Evolutionary conservation across 192 early-diverging fungal species (phyloP), one percentile per base, ranked within the genome.

Genomic region (Dissophora ornata): DNA sequence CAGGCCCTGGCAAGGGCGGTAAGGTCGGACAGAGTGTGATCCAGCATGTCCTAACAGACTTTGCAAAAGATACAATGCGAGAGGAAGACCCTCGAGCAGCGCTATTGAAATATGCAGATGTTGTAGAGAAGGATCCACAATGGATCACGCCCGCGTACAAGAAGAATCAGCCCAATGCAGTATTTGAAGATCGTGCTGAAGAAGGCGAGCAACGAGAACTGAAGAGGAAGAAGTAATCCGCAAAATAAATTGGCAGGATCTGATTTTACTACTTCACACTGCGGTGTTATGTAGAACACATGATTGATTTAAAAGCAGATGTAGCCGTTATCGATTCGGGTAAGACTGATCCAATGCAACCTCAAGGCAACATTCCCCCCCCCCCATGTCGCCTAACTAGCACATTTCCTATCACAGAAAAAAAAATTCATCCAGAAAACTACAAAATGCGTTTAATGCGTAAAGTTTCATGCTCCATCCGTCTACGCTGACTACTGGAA

Each of bases 61-160:
- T 94, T 8, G 84, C 86, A 8, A 93, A 89, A 61, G 91, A 94
- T 59, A 90, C 87, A 13, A 80, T 79, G 46, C 85, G 90, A 48
- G 92, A 95, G 58, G 94, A 96, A 61, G 97, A 99, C 82, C 97
- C 97, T 12, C 82, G 97, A 48, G 96, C 92, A 50, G 97, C 94
- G 3, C 84, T 99, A 65, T 79, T 99, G 29, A 92, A 87, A 60
- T 95, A 94, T 82, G 96, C 97, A 0, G 82, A 87, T 3, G 82
- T 85, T 2, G 93, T 95, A 0, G 89, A 92, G 34, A 65, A 84
- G 30, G 90, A 97, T 62, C 95, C 95, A 6, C 87, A 87, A 77
- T 98, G 95, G 90, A 88, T 97, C 63, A 85, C 86, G 8, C 90
- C 89, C 22, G 93, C 94, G 0, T 97, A 97, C 59, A 82, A 90